Evolutionary conservation across 305 asterid species (phyloP), one percentile per base, ranked within the genome.

Genomic region (Galium porrigens): DNA sequence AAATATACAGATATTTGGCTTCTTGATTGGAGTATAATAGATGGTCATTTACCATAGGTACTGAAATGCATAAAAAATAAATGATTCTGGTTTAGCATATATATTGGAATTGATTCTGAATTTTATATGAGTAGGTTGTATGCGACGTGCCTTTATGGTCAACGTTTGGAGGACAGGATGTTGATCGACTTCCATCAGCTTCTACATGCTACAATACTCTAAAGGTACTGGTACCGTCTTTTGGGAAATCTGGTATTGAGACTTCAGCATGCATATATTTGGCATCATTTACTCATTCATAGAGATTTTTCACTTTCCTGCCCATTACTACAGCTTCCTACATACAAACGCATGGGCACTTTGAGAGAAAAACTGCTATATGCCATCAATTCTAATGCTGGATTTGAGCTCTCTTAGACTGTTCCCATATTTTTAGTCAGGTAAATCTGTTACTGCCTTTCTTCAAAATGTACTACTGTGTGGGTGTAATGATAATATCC

Each of bases 181-280:
- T 89, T 78, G 98, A 89, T 76, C 86, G 98, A 67, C 96, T 91
- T 76, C 98, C 98, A 64, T 91, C 98, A 63, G 96, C 98, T 71
- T 92, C 98, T 56, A 92, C 98, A 34, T 92, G 98, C 76, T 92
- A 92, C 72, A 89, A 92, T 78, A 89, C 95, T 71, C 80, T 92
- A 67, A 89, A 89, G 98, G 96, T 92, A 81, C 65, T 25, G 14
- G 27, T 51, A 51, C 27, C 18, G 73, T 42, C 20, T 3, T 18
- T 6, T n/a, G 58, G 44, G 29, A 36, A 18, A 55, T 33, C 3
- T 9, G 44, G n/a, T 53, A 53, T 61, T 15, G 61, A 39, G 48
- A 32, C 57, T 12, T 6, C 62, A n/a, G 39, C 44, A 32, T 30
- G 25, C 17, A 22, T 59, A 2, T 29, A 12, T 22, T 34, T 64